Evolutionary conservation across 1,139 yeast species (phyloP), one percentile per base, ranked within the genome.

Genomic region (Taphrina flavorubra): DNA sequence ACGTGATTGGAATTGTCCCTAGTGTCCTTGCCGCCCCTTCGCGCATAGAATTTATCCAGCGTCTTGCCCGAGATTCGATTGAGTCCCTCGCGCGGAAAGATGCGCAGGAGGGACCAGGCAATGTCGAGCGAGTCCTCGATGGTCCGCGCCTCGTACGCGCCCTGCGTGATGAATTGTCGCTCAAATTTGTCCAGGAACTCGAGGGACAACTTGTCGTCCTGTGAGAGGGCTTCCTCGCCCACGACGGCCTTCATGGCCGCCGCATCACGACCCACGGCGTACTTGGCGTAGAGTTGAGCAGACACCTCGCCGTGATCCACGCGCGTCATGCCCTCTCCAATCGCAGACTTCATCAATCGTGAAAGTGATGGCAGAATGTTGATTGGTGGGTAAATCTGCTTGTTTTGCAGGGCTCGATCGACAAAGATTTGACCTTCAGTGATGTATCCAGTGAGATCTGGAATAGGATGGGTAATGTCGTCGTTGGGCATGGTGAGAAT

Each of bases 221-320:
- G 90, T 47, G 97, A 92, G 77, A 94, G 85, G 51, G 99, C 99
- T 81, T 94, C 99, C 81, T 94, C 99, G 86, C 99, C 99, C 75
- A 94, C 99, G 74, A 94, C 99, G n/a, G 99, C 97, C 83, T 94
- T 94, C 99, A 94, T 94, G 75, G 99, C 97, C 65, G 99, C 99
- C 42, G 99, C 99, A 81, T 94, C 99, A 82, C 92, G 90, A 84
- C 99, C 99, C 82, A 94, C 95, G 74, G 99, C 99, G 79, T 94
- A 94, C 81, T 94, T 94, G 76, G 99, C 99, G 79, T 94, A 94
- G 78, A 94, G 85, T 84, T 94, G 99, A 83, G 95, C 95, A 47
- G 98, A 94, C 71, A 94, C 99, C 83, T 94, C 99, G 81, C 98
- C 97, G 78, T 94, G 99, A 80, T 94, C 99, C 82, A 92, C 92